A percentile compares a stretch with the other conserved stretches of the same genome.
Evolutionary conservation across 805 yeast genomes (phyloP).

Genomic region (Clavispora santaluciae): DNA sequence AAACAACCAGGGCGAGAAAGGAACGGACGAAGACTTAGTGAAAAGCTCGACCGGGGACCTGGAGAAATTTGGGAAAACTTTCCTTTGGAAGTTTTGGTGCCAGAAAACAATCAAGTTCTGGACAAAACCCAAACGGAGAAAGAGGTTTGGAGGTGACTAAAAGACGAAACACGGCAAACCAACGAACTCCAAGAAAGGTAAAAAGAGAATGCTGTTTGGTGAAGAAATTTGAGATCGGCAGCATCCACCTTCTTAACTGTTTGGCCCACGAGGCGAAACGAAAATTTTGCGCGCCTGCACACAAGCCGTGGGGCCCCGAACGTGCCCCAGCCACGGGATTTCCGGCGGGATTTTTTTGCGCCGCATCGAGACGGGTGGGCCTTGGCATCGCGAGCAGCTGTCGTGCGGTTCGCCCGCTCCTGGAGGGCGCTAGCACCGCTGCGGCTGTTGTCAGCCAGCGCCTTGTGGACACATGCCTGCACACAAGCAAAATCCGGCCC

Average conservation of each 20-base stretch:
- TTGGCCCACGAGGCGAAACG: not conserved
- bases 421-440: too few relatives aligned
- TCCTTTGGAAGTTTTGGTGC: constrained; percentile 1
- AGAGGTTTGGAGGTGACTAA: not conserved
- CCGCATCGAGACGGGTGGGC: too few relatives aligned
- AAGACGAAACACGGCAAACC: not conserved
- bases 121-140: not conserved
- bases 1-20: not conserved
- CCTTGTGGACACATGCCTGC: not conserved
- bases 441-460: not conserved
- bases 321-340: too few relatives aligned
- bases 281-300: constrained; percentile 1
- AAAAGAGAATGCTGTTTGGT: constrained; percentile 1
- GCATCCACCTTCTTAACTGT: not conserved
- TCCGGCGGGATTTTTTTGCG: too few relatives aligned
- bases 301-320: too few relatives aligned
- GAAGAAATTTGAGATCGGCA: not conserved
- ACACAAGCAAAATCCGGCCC: not conserved
- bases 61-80: not conserved
- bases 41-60: constrained; percentile 30
- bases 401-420: too few relatives aligned
- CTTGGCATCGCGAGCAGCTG: too few relatives aligned
- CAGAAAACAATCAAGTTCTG: not conserved
- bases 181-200: constrained; percentile 1
- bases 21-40: constrained; percentile 31